Evolutionary conservation across 129 eudicot species (phyloP), one percentile per base, ranked within the genome.

Genomic region (Arctium lappa): DNA sequence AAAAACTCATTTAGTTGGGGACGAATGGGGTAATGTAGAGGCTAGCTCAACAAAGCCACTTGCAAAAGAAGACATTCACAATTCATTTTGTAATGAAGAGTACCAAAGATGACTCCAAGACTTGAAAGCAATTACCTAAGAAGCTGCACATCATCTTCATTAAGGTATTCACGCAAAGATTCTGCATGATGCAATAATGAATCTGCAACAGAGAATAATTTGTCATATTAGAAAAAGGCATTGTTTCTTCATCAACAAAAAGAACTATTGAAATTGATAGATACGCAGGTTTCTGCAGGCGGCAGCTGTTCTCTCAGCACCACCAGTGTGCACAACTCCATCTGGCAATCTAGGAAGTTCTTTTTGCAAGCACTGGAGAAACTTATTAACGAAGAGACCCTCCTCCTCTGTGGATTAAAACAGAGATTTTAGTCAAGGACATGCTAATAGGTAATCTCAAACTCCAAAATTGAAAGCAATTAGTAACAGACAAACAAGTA

Each of bases 151-250:
- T 94, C 96, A 9, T 92, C 96, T 69, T 87, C 88, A 74, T 72
- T 84, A 70, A 92, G 65, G 84, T 77, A 94, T 42, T 83, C 65
- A 68, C 93, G 94, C 80, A 92, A 81, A 74, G 96, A 94, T 75
- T 87, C 91, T 22, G 98, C 97, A 88, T 92, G 96, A 81, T 87
- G 77, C 84, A 88, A 82, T 72, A 94, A 78, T 36, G 93, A 90
- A 88, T 92, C 97, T 94, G 82, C 85, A 89, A 85, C 77, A 79
- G 16, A 77, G 86, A 50, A 72, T 42, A 18, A 40, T 50, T 82
- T 40, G 80, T 80, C 42, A 82, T 83, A 22, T 76, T 63, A 71
- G 32, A 62, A 74, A 80, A 65, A 65, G 60, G 62, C 39, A 46
- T 37, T 62, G 50, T 3, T 77, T 37, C 50, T 37, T 75, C 6